phyloP scores from a whole-genome alignment of 192 early-diverging fungal species.

The Coemansia furcata region DNA sequence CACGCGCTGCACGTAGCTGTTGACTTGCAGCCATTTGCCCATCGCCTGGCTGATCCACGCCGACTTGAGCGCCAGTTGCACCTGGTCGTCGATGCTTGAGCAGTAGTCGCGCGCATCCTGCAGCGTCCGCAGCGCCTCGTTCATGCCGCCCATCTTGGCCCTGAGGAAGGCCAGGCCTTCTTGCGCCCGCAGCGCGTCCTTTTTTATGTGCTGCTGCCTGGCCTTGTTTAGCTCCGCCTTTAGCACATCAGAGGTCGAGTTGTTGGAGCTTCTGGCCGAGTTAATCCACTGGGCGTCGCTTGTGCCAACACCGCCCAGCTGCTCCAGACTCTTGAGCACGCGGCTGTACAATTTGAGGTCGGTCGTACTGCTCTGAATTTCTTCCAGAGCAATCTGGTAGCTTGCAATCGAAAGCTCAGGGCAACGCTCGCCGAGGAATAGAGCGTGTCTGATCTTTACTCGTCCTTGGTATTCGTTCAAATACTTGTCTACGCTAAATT shows the following conservation, averaged over 20 bases:
- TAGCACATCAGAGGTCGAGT: slow-evolving; percentile 11
- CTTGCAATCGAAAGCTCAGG: slow-evolving; percentile 8
- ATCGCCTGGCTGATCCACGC: slow-evolving; percentile 20
- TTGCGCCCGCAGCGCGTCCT: slow-evolving; percentile 22
- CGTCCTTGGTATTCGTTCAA: slow-evolving; percentile 28
- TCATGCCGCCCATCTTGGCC: slow-evolving; percentile 13
- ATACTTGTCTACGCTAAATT: slow-evolving; percentile 24
- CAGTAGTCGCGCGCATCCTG: slow-evolving; percentile 33
- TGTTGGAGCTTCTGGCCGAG: slow-evolving; percentile 5
- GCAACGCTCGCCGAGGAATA: slow-evolving; percentile 26
- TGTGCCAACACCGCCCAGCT: slow-evolving; percentile 3
- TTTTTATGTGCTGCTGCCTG: slow-evolving; percentile 20
- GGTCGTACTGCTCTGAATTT: slow-evolving; percentile 20
- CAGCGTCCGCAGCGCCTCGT: slow-evolving; percentile 25
- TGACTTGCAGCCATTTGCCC: slow-evolving; percentile 38
- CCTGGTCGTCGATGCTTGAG: slow-evolving; percentile 21
- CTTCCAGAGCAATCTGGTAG: slow-evolving; percentile 25
- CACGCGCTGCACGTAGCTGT: slow-evolving; percentile 24
- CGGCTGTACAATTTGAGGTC: slow-evolving; percentile 8
- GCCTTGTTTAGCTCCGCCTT: slow-evolving; percentile 9
- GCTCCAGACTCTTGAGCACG: slow-evolving; percentile 16
- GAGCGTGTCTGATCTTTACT: slow-evolving; percentile 27
- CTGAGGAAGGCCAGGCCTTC: slow-evolving; percentile 6
- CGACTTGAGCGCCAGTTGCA: slow-evolving; percentile 15
- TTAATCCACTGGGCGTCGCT: slow-evolving; percentile 3